A percentile compares a stretch with the other conserved stretches of the same genome.
These are phyloP conservation scores for Jatropha curcas DNA, from an alignment of 345 rosid species.

Conservation along the genomic window DNA sequence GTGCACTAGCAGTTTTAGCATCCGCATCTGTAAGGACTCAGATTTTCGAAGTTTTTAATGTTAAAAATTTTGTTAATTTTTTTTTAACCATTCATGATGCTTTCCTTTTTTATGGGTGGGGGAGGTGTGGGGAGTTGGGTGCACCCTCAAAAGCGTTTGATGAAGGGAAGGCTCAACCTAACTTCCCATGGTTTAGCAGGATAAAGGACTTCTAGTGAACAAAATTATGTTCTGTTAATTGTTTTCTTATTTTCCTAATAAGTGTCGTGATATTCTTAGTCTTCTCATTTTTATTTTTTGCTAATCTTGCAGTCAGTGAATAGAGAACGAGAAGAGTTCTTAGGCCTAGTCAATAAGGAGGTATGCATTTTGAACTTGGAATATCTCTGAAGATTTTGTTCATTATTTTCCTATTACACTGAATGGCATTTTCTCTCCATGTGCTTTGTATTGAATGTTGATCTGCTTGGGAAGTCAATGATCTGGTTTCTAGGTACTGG, in stretches of 20 bases:
- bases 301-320: slow-evolving; percentile 72
- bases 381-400: neutral
- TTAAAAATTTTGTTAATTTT: slow-evolving; percentile 8
- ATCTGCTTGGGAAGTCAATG: slow-evolving; percentile 11
- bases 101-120: too few species aligned
- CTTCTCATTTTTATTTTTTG: slow-evolving; percentile 19
- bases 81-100: neutral
- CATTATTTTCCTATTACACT: neutral
- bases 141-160: neutral
- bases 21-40: slow-evolving; percentile 78
- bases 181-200: neutral
- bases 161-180: neutral
- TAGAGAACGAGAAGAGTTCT: slow-evolving; percentile 85
- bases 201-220: neutral
- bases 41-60: slow-evolving; percentile 6
- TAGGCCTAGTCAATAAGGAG: slow-evolving; percentile 86
- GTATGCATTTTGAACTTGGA: slow-evolving; percentile 40
- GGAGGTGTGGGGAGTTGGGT: neutral
- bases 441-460: neutral
- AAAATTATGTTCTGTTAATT: neutral
- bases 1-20: slow-evolving; percentile 85
- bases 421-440: neutral
- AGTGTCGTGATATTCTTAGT: neutral
- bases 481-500: neutral
- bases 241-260: neutral